Evolutionary conservation across 2,329 filamentous ascomycete species (phyloP).

Genomic region (Trichoderma endophyticum): DNA sequence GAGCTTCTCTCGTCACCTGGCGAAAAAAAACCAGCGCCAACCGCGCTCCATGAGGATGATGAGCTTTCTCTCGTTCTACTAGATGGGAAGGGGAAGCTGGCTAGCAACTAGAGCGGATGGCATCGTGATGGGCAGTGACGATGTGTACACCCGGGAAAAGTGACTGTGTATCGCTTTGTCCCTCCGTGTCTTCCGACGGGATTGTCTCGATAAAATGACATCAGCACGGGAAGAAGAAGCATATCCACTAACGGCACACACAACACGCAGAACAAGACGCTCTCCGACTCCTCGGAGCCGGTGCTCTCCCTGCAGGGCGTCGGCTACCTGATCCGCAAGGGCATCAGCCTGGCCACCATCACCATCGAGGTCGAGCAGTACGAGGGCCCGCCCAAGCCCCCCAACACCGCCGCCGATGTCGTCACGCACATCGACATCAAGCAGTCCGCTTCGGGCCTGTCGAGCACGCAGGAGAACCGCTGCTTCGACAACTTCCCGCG

Average conservation of each 20-base stretch:
- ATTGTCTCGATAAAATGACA: slow-evolving; percentile 1
- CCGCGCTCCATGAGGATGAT: background rate
- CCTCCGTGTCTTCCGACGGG: background rate
- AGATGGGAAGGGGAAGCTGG: background rate
- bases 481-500: slow-evolving; percentile 52
- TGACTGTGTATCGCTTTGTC: background rate
- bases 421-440: slow-evolving; percentile 66
- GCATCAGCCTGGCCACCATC: slow-evolving; percentile 65
- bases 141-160: background rate
- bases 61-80: background rate
- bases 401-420: slow-evolving; percentile 37
- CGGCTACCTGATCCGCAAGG: slow-evolving; percentile 69
- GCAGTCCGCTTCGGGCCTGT: slow-evolving; percentile 70
- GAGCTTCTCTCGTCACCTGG: background rate
- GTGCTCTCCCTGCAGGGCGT: slow-evolving; percentile 71
- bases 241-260: background rate
- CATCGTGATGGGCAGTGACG: background rate
- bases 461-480: slow-evolving; percentile 58
- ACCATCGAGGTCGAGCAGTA: slow-evolving; percentile 61
- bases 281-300: slow-evolving; percentile 67
- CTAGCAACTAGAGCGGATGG: background rate
- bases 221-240: background rate
- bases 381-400: slow-evolving; percentile 41
- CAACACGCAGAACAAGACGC: slow-evolving; percentile 63
- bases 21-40: slow-evolving; percentile 2